A percentile compares a stretch with the other conserved stretches of the same genome.
Conservation (phyloP, 2,329 filamentous ascomycete genomes). For the Alternaria triticina region DNA sequence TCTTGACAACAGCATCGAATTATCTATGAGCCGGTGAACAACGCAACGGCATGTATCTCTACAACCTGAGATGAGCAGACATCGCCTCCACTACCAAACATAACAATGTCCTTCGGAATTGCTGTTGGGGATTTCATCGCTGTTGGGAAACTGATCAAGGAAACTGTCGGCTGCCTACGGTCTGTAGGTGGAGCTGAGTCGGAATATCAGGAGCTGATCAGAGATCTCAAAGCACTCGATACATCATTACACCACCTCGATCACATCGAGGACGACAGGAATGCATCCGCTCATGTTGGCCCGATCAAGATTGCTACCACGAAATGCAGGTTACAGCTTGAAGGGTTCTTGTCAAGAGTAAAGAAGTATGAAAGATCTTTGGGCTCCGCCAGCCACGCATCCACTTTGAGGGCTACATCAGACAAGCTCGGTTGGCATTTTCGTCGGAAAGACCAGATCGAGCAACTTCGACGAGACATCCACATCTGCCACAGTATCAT, state of each 20-base stretch:
- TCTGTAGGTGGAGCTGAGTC: not conserved
- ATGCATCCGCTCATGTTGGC: not conserved
- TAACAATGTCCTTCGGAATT: not conserved
- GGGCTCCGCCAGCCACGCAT: fast-evolving
- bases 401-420: not conserved
- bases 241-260: not conserved
- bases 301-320: not conserved
- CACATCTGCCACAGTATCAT: not conserved
- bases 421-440: not conserved
- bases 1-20: not conserved
- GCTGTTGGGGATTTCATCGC: not conserved
- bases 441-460: not conserved
- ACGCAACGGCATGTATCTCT: not conserved
- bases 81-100: not conserved
- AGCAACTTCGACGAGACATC: not conserved
- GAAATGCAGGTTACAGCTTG: not conserved
- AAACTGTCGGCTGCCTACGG: not conserved
- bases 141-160: not conserved
- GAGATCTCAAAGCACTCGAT: not conserved
- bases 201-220: not conserved
- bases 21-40: fast-evolving
- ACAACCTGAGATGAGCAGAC: not conserved
- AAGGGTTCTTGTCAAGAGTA: not conserved
- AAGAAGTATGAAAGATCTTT: not conserved
- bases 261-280: not conserved